These are phyloP conservation scores for Scheffersomyces titani DNA, from an alignment of 1,139 yeast genomes.

Conservation along the genomic window DNA sequence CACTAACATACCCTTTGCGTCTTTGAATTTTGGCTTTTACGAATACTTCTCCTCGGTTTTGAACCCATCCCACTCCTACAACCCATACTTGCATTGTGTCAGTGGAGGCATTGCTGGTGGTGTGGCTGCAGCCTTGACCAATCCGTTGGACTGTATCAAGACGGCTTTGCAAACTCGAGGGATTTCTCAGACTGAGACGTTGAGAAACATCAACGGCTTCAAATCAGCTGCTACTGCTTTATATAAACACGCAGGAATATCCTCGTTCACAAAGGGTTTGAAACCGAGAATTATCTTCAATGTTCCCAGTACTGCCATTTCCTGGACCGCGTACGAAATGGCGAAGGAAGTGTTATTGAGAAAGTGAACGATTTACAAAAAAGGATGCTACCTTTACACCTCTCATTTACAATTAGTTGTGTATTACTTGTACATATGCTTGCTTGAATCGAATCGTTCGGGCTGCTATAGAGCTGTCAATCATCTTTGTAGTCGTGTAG, in stretches of 20 bases:
- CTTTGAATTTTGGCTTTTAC: conserved; percentile 90
- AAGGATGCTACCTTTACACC: neutral
- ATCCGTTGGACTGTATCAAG: conserved; percentile 93
- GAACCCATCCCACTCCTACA: conserved; percentile 78
- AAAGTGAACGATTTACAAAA: conserved; percentile 3
- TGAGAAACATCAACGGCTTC: conserved; percentile 69
- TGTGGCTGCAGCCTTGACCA: conserved; percentile 92
- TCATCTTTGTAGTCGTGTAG: neutral
- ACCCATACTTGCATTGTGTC: conserved; percentile 89
- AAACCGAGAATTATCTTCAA: conserved; percentile 91
- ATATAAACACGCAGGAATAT: conserved; percentile 62
- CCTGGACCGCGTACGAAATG: conserved; percentile 99
- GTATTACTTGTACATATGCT: neutral
- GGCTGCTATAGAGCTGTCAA: neutral
- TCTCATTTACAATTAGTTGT: neutral
- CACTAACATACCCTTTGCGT: conserved; percentile 95
- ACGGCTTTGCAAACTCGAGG: conserved; percentile 85
- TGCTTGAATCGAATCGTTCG: neutral
- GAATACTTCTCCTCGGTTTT: conserved; percentile 77
- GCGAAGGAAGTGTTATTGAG: conserved; percentile 69
- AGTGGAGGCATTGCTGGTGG: conserved; percentile 98
- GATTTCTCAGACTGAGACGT: conserved; percentile 47
- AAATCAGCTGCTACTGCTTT: conserved; percentile 71
- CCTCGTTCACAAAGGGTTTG: conserved; percentile 80
- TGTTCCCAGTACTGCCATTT: conserved; percentile 95